Percentiles rank a stretch among this genome's conserved stretches.
phyloP scores from a whole-genome alignment of 257 asterid genomes.

The Primulina eburnea region DNA sequence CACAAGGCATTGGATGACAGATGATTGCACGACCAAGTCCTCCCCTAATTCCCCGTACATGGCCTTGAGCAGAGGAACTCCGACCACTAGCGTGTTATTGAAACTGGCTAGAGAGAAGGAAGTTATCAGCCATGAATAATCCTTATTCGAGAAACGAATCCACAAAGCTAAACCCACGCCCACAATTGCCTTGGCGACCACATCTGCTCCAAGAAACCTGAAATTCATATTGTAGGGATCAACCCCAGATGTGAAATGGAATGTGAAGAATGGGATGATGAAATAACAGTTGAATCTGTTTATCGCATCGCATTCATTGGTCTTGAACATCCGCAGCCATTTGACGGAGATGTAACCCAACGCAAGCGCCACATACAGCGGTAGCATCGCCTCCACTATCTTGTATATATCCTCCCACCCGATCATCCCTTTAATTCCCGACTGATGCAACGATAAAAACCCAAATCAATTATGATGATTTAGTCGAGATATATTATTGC shows the following conservation, averaged over 20 bases:
- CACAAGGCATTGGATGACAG: slow-evolving; percentile 51
- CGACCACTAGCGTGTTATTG: slow-evolving; percentile 65
- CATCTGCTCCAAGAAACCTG: slow-evolving; percentile 55
- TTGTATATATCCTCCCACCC: slow-evolving; percentile 48
- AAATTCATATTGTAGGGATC: slow-evolving; percentile 66
- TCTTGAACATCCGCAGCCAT: slow-evolving; percentile 69
- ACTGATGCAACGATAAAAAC: neutral
- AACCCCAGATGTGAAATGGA: slow-evolving; percentile 51
- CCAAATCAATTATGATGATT: no score
- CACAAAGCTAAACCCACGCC: slow-evolving; percentile 38
- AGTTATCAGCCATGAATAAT: slow-evolving; percentile 58
- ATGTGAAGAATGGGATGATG: slow-evolving; percentile 69
- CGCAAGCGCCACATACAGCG: slow-evolving; percentile 52
- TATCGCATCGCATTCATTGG: slow-evolving; percentile 69
- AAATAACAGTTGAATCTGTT: slow-evolving; percentile 66
- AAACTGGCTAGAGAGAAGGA: slow-evolving; percentile 50
- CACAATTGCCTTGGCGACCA: slow-evolving; percentile 44
- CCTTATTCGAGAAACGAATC: slow-evolving; percentile 38
- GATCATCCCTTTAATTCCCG: slow-evolving; percentile 34
- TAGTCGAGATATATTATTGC: neutral
- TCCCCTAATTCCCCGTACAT: slow-evolving; percentile 65
- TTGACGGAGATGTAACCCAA: slow-evolving; percentile 63
- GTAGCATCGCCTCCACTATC: slow-evolving; percentile 53
- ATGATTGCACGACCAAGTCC: slow-evolving; percentile 60
- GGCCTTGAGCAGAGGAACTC: slow-evolving; percentile 62